Percentiles rank a stretch among this genome's conserved stretches.
These are phyloP conservation scores for Bremia lactucae DNA, from an alignment of 352 stramenopile species.

Conservation along the genomic window DNA sequence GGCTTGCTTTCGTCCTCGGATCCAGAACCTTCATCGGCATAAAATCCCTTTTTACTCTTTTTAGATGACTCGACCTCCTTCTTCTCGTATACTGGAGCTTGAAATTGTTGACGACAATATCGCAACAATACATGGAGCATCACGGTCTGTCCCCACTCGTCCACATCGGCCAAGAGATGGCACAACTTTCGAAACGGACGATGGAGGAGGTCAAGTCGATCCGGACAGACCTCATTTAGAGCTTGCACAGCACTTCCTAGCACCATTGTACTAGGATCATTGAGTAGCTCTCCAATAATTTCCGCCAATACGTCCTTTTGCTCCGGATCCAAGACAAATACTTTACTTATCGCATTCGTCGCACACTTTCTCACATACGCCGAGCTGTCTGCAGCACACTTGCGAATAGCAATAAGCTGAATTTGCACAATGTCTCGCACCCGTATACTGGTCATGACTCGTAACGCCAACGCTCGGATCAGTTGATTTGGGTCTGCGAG, in stretches of 20 bases:
- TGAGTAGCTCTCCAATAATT: constrained; percentile 90
- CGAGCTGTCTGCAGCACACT: constrained; percentile 85
- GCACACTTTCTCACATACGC: constrained; percentile 97
- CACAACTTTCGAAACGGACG: constrained; percentile 94
- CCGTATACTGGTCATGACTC: constrained; percentile 95
- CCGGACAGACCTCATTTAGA: constrained; percentile 93
- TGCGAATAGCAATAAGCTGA: constrained; percentile 93
- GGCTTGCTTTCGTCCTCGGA: constrained; percentile 36
- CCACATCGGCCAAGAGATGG: constrained; percentile 95
- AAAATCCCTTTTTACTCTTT: constrained; percentile 86
- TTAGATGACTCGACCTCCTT: constrained; percentile 52
- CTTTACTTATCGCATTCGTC: constrained; percentile 92
- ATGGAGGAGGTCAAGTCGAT: constrained; percentile 92
- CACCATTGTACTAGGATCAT: constrained; percentile 95
- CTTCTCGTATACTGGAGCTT: constrained; percentile 57
- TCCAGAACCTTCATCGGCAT: constrained; percentile 91
- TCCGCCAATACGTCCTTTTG: constrained; percentile 87
- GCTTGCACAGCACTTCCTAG: constrained; percentile 91
- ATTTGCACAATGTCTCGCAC: constrained; percentile 98
- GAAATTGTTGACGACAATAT: constrained; percentile 95
- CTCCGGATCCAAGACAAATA: constrained; percentile 83
- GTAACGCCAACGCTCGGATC: constrained; percentile 88
- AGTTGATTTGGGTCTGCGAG: constrained; percentile 91
- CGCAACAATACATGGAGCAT: constrained; percentile 88
- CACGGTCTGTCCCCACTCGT: constrained; percentile 98